A percentile compares a stretch with the other conserved stretches of the same genome.
Conservation (phyloP, 73 alveolate species). For the Tetrahymena elliotti region DNA sequence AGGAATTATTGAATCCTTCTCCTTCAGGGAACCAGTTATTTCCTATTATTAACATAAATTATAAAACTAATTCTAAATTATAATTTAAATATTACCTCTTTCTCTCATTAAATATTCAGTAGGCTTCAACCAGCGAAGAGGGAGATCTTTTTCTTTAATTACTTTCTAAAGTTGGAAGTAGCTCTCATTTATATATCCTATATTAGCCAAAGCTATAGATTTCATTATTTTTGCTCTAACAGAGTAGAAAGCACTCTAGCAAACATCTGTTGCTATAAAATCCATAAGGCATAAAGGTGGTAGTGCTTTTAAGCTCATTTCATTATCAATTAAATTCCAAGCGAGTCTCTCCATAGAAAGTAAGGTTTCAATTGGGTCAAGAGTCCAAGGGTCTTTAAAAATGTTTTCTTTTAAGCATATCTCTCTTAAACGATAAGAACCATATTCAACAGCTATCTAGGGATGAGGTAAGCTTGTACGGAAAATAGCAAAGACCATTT, state of each 20-base stretch:
- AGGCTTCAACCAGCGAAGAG: constrained; percentile 51
- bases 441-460: constrained; percentile 12
- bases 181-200: constrained; percentile 86
- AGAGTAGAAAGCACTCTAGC: constrained; percentile 62
- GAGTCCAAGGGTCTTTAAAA: constrained; percentile 63
- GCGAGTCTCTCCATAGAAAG: constrained; percentile 64
- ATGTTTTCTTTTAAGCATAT: constrained; percentile 37
- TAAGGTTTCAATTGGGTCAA: constrained; percentile 73
- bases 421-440: not conserved
- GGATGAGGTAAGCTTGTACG: not conserved
- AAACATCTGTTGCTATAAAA: constrained; percentile 71
- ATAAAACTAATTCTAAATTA: not conserved
- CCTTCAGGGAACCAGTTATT: not conserved
- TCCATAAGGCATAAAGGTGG: constrained; percentile 86
- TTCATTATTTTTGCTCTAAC: constrained; percentile 71
- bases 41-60: not conserved
- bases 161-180: constrained; percentile 58
- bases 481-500: constrained; percentile 9
- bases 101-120: constrained; percentile 13
- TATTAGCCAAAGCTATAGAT: constrained; percentile 71
- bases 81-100: not conserved
- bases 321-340: constrained; percentile 74
- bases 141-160: constrained; percentile 63
- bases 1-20: not conserved
- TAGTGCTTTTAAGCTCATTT: constrained; percentile 71